These are phyloP conservation scores for Lyophyllum shimeji DNA, from an alignment of 768 basidiomycete species.

Conservation along the genomic window DNA sequence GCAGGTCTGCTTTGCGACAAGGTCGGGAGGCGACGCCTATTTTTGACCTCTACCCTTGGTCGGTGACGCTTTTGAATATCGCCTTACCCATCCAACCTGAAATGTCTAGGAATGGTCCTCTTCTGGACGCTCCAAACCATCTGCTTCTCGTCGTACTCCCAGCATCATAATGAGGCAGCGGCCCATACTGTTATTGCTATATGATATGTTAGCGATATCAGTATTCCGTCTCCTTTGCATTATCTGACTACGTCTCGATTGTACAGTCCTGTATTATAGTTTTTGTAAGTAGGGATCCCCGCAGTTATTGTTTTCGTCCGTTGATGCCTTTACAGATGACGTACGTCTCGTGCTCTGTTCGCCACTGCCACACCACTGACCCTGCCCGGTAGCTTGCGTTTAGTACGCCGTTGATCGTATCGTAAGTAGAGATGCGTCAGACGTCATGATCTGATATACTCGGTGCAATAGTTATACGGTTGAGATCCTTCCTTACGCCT, in stretches of 20 bases:
- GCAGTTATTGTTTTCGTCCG: no score
- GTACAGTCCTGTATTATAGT: no score
- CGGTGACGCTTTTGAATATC: conserved; percentile 12
- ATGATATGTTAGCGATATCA: conserved; percentile 25
- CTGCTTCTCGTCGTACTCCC: conserved; percentile 39
- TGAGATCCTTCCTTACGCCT: conserved; percentile 17
- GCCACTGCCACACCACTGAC: no score
- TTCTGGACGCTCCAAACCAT: conserved; percentile 60
- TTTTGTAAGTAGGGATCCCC: no score
- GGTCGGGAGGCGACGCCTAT: conserved; percentile 48
- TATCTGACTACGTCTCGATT: no score
- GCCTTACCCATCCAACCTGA: conserved; percentile 5
- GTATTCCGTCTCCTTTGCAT: no score
- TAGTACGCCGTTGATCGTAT: no score
- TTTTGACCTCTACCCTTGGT: conserved; percentile 47
- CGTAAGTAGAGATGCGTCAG: no score
- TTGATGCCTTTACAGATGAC: no score
- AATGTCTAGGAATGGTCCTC: conserved; percentile 43
- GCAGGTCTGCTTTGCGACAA: conserved; percentile 50
- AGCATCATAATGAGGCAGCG: conserved; percentile 37
- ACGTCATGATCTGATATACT: no score
- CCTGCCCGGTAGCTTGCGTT: no score
- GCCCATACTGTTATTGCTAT: conserved; percentile 58
- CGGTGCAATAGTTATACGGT: conserved; percentile 13
- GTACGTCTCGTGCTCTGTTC: no score